Percentiles rank a stretch among this genome's conserved stretches.
Conservation (phyloP, 208 protist species). For the Novymonas esmeraldas region DNA sequence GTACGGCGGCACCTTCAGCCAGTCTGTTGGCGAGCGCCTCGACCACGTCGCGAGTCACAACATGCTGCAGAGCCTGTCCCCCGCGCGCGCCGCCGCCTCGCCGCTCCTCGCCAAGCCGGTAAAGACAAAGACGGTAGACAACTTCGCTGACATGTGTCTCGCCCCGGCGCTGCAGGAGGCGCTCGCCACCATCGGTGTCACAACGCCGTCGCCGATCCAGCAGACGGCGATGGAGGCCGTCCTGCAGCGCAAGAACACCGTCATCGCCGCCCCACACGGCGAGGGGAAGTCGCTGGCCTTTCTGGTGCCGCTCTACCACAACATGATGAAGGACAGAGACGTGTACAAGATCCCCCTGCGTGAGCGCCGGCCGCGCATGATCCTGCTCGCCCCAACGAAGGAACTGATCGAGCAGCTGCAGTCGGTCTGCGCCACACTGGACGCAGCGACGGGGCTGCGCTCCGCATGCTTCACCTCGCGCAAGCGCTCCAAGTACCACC, state of each 20-base stretch:
- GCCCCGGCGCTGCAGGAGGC: constrained; percentile 43
- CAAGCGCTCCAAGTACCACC: constrained; percentile 67
- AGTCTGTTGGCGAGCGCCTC: constrained; percentile 67
- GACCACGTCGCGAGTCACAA: constrained; percentile 57
- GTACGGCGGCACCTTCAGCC: constrained; percentile 79
- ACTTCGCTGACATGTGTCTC: constrained; percentile 70
- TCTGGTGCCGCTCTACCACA: constrained; percentile 83
- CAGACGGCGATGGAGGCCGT: constrained; percentile 77
- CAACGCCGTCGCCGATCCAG: constrained; percentile 82
- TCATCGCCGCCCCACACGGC: constrained; percentile 85
- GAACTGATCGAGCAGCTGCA: constrained; percentile 81
- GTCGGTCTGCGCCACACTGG: constrained; percentile 53
- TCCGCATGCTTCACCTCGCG: constrained; percentile 70
- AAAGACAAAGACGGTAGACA: constrained; percentile 66
- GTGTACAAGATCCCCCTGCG: constrained; percentile 86
- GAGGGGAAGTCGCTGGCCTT: constrained; percentile 88
- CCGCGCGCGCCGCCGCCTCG: constrained; percentile 44
- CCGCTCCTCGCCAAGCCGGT: constrained; percentile 62
- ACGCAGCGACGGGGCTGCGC: constrained; percentile 58
- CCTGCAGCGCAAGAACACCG: constrained; percentile 63
- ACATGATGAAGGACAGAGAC: constrained; percentile 87
- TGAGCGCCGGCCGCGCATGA: constrained; percentile 81
- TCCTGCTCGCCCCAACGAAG: constrained; percentile 78
- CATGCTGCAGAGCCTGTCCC: constrained; percentile 70
- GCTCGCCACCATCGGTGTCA: constrained; percentile 45